Evolutionary conservation across 371 early-diverging fungal species (phyloP).

Genomic region (Haplosporangium sp.): DNA sequence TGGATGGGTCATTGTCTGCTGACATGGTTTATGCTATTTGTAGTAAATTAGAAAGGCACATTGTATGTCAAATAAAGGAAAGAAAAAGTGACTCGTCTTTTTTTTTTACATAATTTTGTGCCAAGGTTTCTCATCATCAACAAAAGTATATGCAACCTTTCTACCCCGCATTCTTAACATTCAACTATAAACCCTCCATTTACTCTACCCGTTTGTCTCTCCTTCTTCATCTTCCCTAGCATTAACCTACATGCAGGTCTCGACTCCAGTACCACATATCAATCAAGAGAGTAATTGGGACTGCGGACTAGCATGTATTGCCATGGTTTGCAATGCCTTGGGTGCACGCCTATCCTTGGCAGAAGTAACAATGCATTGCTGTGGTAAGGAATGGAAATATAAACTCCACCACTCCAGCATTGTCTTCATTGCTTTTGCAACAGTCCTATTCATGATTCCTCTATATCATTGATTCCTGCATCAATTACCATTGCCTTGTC

Average conservation of each 20-base stretch:
- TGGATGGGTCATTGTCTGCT: conserved; percentile 7
- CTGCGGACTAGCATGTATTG: conserved; percentile 88
- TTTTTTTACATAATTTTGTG: not conserved
- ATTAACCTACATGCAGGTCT: conserved; percentile 17
- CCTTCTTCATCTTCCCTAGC: not conserved
- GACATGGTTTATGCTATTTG: conserved; percentile 9
- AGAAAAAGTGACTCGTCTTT: not conserved
- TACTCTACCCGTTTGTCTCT: not conserved
- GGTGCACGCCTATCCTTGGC: conserved; percentile 44
- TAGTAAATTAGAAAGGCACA: not conserved
- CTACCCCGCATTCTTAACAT: not conserved
- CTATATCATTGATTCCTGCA: not conserved
- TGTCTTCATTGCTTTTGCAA: no score
- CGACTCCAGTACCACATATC: conserved; percentile 47
- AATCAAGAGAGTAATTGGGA: conserved; percentile 71
- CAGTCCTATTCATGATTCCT: not conserved
- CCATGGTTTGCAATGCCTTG: conserved; percentile 76
- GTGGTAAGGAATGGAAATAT: conserved; percentile 11
- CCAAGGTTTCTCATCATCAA: not conserved
- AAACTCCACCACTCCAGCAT: not conserved
- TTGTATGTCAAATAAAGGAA: not conserved
- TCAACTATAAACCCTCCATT: not conserved
- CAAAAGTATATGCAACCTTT: no score
- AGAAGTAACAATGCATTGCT: conserved; percentile 44
- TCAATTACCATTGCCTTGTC: conserved; percentile 1